Evolutionary conservation across 805 yeast species (phyloP).

Genomic region (Kuraishia floccosa): DNA sequence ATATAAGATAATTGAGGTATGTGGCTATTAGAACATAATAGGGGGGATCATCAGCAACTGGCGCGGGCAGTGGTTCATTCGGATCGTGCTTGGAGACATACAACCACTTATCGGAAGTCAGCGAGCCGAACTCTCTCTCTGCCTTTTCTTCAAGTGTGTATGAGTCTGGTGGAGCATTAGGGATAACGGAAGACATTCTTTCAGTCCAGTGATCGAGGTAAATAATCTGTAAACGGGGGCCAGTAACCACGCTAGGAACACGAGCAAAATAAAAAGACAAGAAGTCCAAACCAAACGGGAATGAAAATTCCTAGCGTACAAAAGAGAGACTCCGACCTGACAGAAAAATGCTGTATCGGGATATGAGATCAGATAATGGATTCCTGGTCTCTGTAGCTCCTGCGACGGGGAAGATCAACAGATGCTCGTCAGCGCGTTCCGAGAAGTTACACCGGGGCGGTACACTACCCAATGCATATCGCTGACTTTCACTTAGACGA

Average conservation of each 20-base stretch:
- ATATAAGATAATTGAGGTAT: slow-evolving; percentile 71
- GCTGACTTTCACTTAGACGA: too few relatives aligned
- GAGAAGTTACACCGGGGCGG: too few relatives aligned
- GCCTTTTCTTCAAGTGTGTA: slow-evolving; percentile 20
- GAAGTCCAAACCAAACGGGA: background rate
- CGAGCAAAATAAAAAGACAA: background rate
- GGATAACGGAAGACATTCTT: slow-evolving; percentile 11
- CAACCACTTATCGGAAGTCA: slow-evolving; percentile 54
- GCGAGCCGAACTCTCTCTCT: slow-evolving; percentile 67
- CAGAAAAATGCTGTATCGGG: background rate
- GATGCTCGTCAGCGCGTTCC: too few relatives aligned
- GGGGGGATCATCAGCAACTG: slow-evolving; percentile 77
- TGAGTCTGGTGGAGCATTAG: slow-evolving; percentile 19
- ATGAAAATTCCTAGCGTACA: background rate
- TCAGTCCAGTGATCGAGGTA: too few relatives aligned
- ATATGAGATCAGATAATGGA: too few relatives aligned
- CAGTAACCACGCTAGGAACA: background rate
- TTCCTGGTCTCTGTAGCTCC: too few relatives aligned
- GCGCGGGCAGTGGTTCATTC: slow-evolving; percentile 47
- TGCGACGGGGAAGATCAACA: too few relatives aligned
- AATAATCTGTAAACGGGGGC: background rate
- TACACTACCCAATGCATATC: too few relatives aligned
- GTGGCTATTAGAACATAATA: slow-evolving; percentile 70
- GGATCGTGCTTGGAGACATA: slow-evolving; percentile 48
- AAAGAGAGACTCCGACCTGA: background rate